Percentiles rank a stretch among this genome's conserved stretches.
Evolutionary conservation across 441 rosid species (phyloP).

Genomic region (Erysimum pusillum): DNA sequence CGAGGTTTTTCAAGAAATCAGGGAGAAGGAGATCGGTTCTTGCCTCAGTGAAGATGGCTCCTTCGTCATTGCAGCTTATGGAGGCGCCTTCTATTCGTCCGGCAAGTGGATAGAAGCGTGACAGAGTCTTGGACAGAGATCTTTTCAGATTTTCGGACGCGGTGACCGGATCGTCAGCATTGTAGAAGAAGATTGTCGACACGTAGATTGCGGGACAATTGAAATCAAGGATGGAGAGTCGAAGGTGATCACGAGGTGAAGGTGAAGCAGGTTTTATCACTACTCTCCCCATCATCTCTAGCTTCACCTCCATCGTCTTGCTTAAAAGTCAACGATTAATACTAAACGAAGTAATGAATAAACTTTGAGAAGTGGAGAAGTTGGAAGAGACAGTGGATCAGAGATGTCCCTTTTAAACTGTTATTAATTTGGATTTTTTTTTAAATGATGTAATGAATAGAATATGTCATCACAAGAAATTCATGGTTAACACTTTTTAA

Average conservation of each 20-base stretch:
- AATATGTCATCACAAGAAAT: too few relatives aligned
- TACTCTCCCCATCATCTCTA: background rate
- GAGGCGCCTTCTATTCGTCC: constrained; percentile 38
- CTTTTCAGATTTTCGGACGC: background rate
- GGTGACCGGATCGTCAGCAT: background rate
- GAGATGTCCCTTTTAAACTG: too few relatives aligned
- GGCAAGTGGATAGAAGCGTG: constrained; percentile 14
- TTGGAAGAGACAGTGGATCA: too few relatives aligned
- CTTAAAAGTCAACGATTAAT: too few relatives aligned
- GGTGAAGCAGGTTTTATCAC: constrained; percentile 20
- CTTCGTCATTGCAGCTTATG: constrained; percentile 14
- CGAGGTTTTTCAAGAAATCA: background rate
- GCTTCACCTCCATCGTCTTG: background rate
- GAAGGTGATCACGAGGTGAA: background rate
- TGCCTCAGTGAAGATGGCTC: constrained; percentile 14
- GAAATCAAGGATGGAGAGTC: background rate
- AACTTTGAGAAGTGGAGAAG: too few relatives aligned
- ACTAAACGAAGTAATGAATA: too few relatives aligned
- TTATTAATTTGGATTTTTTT: too few relatives aligned
- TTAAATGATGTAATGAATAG: too few relatives aligned
- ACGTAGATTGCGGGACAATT: background rate
- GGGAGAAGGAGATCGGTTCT: background rate
- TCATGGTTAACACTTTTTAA: too few relatives aligned
- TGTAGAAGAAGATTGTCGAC: constrained; percentile 9
- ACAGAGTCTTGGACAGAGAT: constrained; percentile 11